Evolutionary conservation across 805 yeast genomes (phyloP).

Genomic region (Kluyveromyces nonfermentans): DNA sequence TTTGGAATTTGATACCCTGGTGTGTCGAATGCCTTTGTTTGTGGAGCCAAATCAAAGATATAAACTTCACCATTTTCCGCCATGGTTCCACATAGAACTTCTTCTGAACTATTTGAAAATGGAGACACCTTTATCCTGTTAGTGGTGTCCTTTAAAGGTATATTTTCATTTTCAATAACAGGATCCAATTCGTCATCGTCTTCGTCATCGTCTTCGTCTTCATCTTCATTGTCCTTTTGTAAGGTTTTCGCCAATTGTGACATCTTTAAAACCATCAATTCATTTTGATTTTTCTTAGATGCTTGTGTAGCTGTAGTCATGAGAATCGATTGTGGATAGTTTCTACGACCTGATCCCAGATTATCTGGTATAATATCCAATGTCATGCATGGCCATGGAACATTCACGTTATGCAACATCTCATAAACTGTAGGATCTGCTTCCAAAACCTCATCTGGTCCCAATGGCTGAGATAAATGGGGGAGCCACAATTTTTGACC

Average conservation of each 20-base stretch:
- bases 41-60: constrained; percentile 74
- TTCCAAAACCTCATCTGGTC: constrained; percentile 91
- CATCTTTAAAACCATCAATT: constrained; percentile 73
- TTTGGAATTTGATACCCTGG: constrained; percentile 83
- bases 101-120: constrained; percentile 61
- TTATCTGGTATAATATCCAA: constrained; percentile 81
- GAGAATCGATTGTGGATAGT: constrained; percentile 79
- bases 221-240: constrained; percentile 74
- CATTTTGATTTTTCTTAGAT: constrained; percentile 75
- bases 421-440: constrained; percentile 95
- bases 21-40: constrained; percentile 71
- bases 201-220: constrained; percentile 60
- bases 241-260: constrained; percentile 77
- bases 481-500: constrained; percentile 63
- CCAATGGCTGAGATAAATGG: constrained; percentile 79
- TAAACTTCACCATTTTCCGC: constrained; percentile 84
- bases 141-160: constrained; percentile 73
- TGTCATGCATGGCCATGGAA: constrained; percentile 97
- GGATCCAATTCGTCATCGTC: constrained; percentile 78
- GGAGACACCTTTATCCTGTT: constrained; percentile 85
- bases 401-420: constrained; percentile 86
- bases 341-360: constrained; percentile 80
- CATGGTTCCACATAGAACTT: constrained; percentile 80
- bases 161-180: constrained; percentile 72
- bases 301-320: constrained; percentile 94